Conservation (phyloP, 208 protist species). For the Leptomonas pyrrhocoris region DNA sequence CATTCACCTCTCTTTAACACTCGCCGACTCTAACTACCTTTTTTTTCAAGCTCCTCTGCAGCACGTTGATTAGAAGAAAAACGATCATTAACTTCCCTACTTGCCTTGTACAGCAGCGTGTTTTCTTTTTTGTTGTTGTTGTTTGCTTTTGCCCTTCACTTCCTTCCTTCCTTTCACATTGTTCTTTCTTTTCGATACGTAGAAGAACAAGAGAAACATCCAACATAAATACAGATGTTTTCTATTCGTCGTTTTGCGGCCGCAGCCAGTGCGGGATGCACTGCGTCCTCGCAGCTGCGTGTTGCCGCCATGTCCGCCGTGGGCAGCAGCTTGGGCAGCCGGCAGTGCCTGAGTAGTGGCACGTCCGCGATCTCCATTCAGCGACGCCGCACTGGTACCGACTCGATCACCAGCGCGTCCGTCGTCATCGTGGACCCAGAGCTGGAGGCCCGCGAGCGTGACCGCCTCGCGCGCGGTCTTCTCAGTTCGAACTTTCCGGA, state of each 20-base stretch:
- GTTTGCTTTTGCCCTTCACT: not conserved
- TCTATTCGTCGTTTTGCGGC: slow-evolving; percentile 14
- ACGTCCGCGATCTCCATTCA: slow-evolving; percentile 7
- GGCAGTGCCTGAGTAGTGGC: not conserved
- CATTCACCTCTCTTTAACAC: not conserved
- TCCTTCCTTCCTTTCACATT: slow-evolving; percentile 10
- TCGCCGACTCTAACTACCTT: not conserved
- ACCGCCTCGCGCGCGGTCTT: slow-evolving; percentile 60
- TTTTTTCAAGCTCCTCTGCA: not conserved
- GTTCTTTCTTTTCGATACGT: not conserved
- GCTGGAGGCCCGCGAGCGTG: slow-evolving; percentile 60
- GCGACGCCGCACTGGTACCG: slow-evolving; percentile 21
- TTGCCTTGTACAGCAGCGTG: not conserved
- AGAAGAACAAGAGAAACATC: slow-evolving; percentile 7
- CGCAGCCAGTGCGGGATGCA: not conserved
- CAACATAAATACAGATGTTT: not conserved
- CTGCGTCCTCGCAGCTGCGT: slow-evolving; percentile 8
- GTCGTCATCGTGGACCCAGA: slow-evolving; percentile 63
- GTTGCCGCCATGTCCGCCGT: not conserved
- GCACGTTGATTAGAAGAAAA: not conserved
- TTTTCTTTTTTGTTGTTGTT: not conserved
- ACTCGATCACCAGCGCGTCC: slow-evolving; percentile 55
- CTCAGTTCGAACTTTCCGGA: slow-evolving; percentile 58
- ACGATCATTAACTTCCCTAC: not conserved
- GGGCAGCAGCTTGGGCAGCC: not conserved